These are phyloP conservation scores for Quercus rubra DNA, from an alignment of 306 rosid genomes.

Conservation along the genomic window DNA sequence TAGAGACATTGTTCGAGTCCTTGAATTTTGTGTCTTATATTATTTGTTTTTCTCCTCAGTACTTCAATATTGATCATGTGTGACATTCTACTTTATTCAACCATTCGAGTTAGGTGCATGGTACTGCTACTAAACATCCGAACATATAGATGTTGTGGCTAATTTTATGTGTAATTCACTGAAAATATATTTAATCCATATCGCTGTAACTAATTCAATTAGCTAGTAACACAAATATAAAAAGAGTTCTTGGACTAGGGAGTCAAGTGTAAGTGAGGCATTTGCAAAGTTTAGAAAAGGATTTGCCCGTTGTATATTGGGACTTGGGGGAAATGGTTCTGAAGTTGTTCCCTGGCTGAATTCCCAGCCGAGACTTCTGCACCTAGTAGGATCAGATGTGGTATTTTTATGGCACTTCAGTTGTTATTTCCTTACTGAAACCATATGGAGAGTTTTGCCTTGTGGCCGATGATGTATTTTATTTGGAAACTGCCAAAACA, in stretches of 20 bases:
- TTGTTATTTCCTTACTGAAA: background rate
- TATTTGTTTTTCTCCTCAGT: constrained; percentile 23
- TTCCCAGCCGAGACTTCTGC: background rate
- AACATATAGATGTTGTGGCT: background rate
- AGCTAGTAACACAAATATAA: background rate
- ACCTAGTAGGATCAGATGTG: background rate
- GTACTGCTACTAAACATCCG: too few species aligned
- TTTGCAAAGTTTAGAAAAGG: background rate
- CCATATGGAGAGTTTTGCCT: background rate
- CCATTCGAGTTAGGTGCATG: background rate
- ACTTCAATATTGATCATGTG: constrained; percentile 35
- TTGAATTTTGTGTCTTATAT: constrained; percentile 31
- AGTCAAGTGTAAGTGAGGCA: background rate
- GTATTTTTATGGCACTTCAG: background rate
- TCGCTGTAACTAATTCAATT: background rate
- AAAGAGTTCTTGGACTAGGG: background rate
- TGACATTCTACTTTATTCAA: background rate
- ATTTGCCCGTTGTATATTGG: background rate
- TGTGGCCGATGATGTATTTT: background rate
- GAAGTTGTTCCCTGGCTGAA: background rate
- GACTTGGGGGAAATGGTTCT: background rate
- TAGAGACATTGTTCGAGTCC: constrained; percentile 41
- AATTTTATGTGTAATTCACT: background rate
- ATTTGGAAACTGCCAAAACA: background rate
- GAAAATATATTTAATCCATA: background rate